Evolutionary conservation across 306 rosid species (phyloP).

Genomic region (Corylus americana): DNA sequence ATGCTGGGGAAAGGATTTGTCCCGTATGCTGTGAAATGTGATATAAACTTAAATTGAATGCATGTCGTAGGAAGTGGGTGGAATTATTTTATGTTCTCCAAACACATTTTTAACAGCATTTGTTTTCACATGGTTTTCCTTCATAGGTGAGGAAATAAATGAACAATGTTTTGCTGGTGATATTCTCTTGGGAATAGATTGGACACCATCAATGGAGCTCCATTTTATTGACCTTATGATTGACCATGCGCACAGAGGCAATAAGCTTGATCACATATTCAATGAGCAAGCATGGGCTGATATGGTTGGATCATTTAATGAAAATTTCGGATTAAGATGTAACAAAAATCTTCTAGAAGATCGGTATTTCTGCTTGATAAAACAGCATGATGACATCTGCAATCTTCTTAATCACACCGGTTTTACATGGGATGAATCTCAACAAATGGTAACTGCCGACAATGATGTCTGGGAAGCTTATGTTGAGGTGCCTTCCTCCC

Average conservation of each 20-base stretch:
- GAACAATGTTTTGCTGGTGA: slow-evolving; percentile 14
- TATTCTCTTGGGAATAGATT: slow-evolving; percentile 39
- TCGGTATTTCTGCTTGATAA: slow-evolving; percentile 58
- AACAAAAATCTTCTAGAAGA: slow-evolving; percentile 49
- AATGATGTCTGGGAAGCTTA: slow-evolving; percentile 62
- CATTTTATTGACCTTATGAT: slow-evolving; percentile 58
- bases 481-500: slow-evolving; percentile 48
- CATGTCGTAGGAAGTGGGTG: neutral
- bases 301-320: slow-evolving; percentile 43
- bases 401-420: slow-evolving; percentile 50
- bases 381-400: slow-evolving; percentile 45
- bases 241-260: slow-evolving; percentile 53
- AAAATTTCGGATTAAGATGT: slow-evolving; percentile 45
- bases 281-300: slow-evolving; percentile 63
- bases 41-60: neutral
- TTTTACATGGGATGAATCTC: slow-evolving; percentile 67
- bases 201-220: slow-evolving; percentile 56
- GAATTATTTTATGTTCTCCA: neutral
- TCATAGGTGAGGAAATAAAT: slow-evolving; percentile 47
- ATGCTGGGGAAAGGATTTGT: slow-evolving; percentile 5
- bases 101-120: neutral
- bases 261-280: slow-evolving; percentile 40
- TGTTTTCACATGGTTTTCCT: slow-evolving; percentile 27
- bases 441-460: slow-evolving; percentile 52
- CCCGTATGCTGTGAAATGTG: neutral